Percentiles rank a stretch among this genome's conserved stretches.
phyloP scores from a whole-genome alignment of 2,329 filamentous ascomycete species.

The Arthrinium puccinioides region DNA sequence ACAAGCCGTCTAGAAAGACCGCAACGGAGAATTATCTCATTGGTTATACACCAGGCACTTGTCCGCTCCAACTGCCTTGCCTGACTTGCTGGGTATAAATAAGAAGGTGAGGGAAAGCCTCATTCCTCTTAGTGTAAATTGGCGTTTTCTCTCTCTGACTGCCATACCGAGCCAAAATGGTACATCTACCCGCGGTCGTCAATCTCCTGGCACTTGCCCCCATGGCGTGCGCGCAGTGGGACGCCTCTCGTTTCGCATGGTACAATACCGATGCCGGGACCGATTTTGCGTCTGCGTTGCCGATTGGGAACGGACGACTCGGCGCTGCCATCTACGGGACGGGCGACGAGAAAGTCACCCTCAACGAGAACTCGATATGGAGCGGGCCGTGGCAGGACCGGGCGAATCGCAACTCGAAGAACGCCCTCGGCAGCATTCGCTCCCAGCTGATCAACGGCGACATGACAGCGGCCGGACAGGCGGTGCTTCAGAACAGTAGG shows the following conservation, averaged over 20 bases:
- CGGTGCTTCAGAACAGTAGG: conserved; percentile 10
- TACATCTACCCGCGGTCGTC: too few species aligned
- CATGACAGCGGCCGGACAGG: conserved; percentile 26
- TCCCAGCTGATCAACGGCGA: conserved; percentile 26
- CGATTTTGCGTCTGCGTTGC: conserved; percentile 27
- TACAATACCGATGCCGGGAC: conserved; percentile 9
- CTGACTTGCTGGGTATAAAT: too few species aligned
- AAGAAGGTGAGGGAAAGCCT: too few species aligned
- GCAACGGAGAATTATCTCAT: too few species aligned
- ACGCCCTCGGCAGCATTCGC: conserved; percentile 25
- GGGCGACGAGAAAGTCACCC: conserved; percentile 24
- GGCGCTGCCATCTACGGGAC: conserved; percentile 36
- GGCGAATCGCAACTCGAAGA: conserved; percentile 27
- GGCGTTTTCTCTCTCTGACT: too few species aligned
- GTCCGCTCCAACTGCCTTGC: too few species aligned
- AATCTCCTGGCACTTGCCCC: background rate
- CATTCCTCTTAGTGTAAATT: too few species aligned
- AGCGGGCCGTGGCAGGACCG: conserved; percentile 36
- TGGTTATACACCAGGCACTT: too few species aligned
- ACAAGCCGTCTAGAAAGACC: too few species aligned
- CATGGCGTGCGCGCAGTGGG: conserved; percentile 1
- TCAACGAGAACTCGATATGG: conserved; percentile 43
- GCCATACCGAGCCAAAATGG: too few species aligned
- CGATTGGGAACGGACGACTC: conserved; percentile 40
- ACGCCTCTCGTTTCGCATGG: conserved; percentile 11